phyloP scores from a whole-genome alignment of 2,329 filamentous ascomycete genomes.

The Incumbomyces delicatus region DNA sequence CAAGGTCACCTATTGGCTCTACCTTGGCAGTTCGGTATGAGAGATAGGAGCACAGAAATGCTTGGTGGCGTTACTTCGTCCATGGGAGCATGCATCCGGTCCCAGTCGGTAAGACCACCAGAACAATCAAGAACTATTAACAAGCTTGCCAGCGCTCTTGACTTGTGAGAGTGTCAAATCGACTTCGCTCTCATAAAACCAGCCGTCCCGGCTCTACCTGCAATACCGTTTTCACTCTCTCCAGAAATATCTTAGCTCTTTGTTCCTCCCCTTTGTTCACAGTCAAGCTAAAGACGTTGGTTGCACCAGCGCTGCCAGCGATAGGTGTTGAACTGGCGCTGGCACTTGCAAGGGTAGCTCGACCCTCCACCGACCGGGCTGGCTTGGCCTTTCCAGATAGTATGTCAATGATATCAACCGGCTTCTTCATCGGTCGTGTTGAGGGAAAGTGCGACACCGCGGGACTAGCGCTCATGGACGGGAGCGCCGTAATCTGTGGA shows the following conservation, averaged over 20 bases:
- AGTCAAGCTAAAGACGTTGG: conserved; percentile 72
- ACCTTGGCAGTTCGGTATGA: too few relatives aligned
- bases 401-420: conserved; percentile 71
- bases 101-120: too few relatives aligned
- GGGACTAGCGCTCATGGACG: conserved; percentile 23
- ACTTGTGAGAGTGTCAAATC: too few relatives aligned
- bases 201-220: conserved; percentile 70
- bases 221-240: conserved; percentile 73
- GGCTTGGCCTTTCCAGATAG: conserved; percentile 45
- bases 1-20: too few relatives aligned
- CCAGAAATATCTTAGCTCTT: conserved; percentile 70
- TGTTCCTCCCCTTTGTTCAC: conserved; percentile 73
- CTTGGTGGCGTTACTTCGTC: too few relatives aligned
- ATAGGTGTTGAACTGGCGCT: not conserved
- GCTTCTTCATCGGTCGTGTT: conserved; percentile 35
- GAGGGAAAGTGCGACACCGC: conserved; percentile 8
- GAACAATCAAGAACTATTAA: too few relatives aligned
- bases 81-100: too few relatives aligned
- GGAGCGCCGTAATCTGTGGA: conserved; percentile 58
- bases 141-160: too few relatives aligned
- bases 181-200: conserved; percentile 37
- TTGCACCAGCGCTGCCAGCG: conserved; percentile 37
- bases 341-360: conserved; percentile 19
- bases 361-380: conserved; percentile 19
- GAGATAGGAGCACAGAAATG: too few relatives aligned